phyloP scores from a whole-genome alignment of 2,329 filamentous ascomycete species.

The Cercospora janseana region DNA sequence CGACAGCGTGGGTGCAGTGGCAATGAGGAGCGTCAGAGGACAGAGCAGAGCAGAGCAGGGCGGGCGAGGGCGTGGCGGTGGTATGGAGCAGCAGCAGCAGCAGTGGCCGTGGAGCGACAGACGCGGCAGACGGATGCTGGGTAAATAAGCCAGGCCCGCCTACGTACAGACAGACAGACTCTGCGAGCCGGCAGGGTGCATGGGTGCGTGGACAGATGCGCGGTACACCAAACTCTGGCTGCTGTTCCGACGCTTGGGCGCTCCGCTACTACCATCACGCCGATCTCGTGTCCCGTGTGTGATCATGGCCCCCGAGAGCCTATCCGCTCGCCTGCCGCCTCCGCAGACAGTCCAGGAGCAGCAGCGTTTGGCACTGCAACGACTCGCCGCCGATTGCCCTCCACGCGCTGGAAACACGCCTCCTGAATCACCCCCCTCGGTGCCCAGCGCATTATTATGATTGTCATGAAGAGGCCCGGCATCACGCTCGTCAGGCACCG shows the following conservation, averaged over 20 bases:
- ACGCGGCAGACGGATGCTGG: not conserved
- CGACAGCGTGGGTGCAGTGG: not conserved
- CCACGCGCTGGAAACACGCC: no score
- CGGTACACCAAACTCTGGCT: conserved; percentile 5
- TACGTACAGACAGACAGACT: no score
- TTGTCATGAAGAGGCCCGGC: no score
- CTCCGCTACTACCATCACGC: not conserved
- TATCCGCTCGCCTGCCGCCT: conserved; percentile 15
- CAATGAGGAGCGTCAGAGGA: not conserved
- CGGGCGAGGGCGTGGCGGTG: not conserved
- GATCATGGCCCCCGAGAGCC: conserved; percentile 11
- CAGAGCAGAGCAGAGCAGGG: not conserved
- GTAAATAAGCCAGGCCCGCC: not conserved
- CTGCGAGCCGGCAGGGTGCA: no score
- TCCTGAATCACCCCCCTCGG: not conserved
- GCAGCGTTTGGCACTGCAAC: not conserved
- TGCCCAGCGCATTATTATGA: conserved; percentile 2
- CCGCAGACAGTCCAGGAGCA: conserved; percentile 1
- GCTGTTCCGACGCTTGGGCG: conserved; percentile 10
- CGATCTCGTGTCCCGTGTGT: conserved; percentile 14
- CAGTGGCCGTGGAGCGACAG: conserved; percentile 9
- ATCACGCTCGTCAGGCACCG: no score
- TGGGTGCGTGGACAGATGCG: no score
- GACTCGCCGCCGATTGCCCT: conserved; percentile 4
- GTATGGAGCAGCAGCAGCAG: conserved; percentile 4